Percentiles rank a stretch among this genome's conserved stretches.
These are phyloP conservation scores for Keithomyces neogunnii DNA, from an alignment of 2,329 filamentous ascomycete species.

Conservation along the genomic window DNA sequence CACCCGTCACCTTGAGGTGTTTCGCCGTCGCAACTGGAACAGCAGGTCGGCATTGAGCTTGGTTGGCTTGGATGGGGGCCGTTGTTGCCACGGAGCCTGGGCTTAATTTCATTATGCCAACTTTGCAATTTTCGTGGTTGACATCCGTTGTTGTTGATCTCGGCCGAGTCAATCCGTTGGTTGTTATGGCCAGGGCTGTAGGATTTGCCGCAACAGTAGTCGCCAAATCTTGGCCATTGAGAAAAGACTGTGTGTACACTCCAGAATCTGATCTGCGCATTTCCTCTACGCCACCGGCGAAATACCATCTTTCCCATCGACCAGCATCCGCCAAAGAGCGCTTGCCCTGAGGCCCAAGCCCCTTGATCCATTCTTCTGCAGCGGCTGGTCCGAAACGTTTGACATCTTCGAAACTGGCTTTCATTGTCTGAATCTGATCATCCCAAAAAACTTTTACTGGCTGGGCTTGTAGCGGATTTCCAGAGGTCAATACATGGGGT, in stretches of 20 bases:
- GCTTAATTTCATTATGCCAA: too few relatives aligned
- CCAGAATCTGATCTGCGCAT: constrained; percentile 19
- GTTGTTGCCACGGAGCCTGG: too few relatives aligned
- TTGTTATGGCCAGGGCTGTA: background rate
- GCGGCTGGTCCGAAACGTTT: constrained; percentile 58
- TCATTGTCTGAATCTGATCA: constrained; percentile 53
- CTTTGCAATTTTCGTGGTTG: too few relatives aligned
- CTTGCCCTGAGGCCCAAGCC: constrained; percentile 55
- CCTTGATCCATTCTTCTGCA: constrained; percentile 72
- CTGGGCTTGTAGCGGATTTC: constrained; percentile 35
- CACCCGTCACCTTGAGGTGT: constrained; percentile 45
- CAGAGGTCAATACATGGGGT: constrained; percentile 43
- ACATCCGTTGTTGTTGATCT: background rate
- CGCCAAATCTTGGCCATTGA: background rate
- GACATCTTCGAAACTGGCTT: constrained; percentile 53
- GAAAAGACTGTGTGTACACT: background rate
- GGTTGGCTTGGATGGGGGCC: too few relatives aligned
- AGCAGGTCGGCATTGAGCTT: too few relatives aligned
- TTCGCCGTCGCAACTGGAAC: too few relatives aligned
- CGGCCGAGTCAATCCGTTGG: background rate
- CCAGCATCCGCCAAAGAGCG: constrained; percentile 51
- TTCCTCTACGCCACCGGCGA: constrained; percentile 30
- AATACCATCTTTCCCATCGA: constrained; percentile 69
- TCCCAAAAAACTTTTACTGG: constrained; percentile 60
- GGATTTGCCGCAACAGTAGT: background rate